Evolutionary conservation across 1,139 yeast genomes (phyloP), one percentile per base, ranked within the genome.

Genomic region (Meyerozyma elateridarum): DNA sequence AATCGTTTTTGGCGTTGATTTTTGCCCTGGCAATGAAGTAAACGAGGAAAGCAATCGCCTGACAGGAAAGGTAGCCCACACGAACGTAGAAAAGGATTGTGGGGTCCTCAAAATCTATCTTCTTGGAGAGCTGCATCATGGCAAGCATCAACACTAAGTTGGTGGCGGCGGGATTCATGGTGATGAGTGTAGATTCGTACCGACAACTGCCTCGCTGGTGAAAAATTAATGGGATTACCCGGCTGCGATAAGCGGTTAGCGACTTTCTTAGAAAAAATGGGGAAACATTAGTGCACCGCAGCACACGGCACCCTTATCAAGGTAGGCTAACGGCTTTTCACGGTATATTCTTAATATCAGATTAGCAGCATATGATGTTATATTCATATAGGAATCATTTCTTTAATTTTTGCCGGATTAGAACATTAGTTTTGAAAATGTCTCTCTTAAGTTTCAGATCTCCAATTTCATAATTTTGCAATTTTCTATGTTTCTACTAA

Each of bases 61-160:
- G 88, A 52, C 91, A 76, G 19, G 79, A 48, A 31, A 75, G 59
- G 64, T 87, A 93, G 32, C 76, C 77, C 28, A 68, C 69, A 61
- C 99, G 81, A 38, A 85, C 89, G 57, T 79, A 84, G 55, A 83
- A 65, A 39, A 89, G 70, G 38, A 79, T 74, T 44, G 65, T 63
- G 33, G 94, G 91, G 62, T 91, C 77, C 59, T 89, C 97, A 65
- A 89, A 80, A 60, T 91, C 94, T 44, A 91, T 72, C 57, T 76
- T 78, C 64, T 88, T 87, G 45, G 96, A 78, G 43, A 88, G 83
- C 65, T 91, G 97, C 96, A 89, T 91, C 88, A 88, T 85, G 71
- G 81, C 82, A 58, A 91, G 83, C 96, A 89, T 89, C 76, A 91
- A 66, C 49, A 73, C 85, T 52, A 91, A 67, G 67, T 91, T 89